These are phyloP conservation scores for Wallacemonas rigidus DNA, from an alignment of 208 protist species.

Conservation along the genomic window DNA sequence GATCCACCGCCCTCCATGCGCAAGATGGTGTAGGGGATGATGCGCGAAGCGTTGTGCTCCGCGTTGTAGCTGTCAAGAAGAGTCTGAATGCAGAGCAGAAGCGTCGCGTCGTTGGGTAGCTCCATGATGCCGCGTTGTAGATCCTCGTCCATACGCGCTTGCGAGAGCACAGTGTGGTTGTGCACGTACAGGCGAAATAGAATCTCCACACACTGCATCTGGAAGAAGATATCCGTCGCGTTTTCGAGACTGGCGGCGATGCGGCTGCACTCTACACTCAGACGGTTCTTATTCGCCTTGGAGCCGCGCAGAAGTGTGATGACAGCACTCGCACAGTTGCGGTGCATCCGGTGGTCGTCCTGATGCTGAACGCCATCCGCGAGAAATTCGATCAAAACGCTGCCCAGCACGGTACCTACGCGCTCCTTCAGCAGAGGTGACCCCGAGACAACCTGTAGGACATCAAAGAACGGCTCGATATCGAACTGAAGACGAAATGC, in stretches of 20 bases:
- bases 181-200: slow-evolving; percentile 79
- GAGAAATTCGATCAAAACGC: slow-evolving; percentile 61
- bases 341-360: slow-evolving; percentile 74
- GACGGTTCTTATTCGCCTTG: slow-evolving; percentile 72
- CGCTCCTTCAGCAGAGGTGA: slow-evolving; percentile 52
- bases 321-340: slow-evolving; percentile 71
- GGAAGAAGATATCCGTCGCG: slow-evolving; percentile 82
- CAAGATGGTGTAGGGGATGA: slow-evolving; percentile 58
- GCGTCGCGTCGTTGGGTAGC: slow-evolving; percentile 75
- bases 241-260: slow-evolving; percentile 51
- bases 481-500: slow-evolving; percentile 51
- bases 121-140: slow-evolving; percentile 61
- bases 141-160: slow-evolving; percentile 37
- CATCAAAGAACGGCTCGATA: slow-evolving; percentile 64
- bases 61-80: slow-evolving; percentile 74
- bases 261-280: slow-evolving; percentile 48
- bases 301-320: slow-evolving; percentile 82
- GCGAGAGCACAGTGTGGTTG: slow-evolving; percentile 45
- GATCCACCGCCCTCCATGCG: slow-evolving; percentile 52
- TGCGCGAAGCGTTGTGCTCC: slow-evolving; percentile 31
- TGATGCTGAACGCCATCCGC: slow-evolving; percentile 38
- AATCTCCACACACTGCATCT: slow-evolving; percentile 89
- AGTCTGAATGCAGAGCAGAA: slow-evolving; percentile 65
- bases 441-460: slow-evolving; percentile 61
- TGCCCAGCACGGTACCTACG: slow-evolving; percentile 41